Percentiles rank a stretch among this genome's conserved stretches.
These are phyloP conservation scores for Epicoccum sorghinum DNA, from an alignment of 2,329 filamentous ascomycete species.

Conservation along the genomic window DNA sequence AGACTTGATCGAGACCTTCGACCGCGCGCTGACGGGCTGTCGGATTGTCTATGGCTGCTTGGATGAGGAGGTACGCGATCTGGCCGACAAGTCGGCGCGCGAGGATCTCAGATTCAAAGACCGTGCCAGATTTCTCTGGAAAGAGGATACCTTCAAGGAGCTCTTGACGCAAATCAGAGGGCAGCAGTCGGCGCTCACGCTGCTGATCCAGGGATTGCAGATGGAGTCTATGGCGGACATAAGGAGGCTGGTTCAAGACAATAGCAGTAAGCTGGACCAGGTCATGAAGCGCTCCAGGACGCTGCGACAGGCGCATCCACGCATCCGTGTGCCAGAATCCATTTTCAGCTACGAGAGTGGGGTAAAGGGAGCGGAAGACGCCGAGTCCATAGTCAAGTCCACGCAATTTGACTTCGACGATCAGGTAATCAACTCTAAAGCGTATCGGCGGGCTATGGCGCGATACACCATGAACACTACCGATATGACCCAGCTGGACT, in stretches of 20 bases:
- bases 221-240: constrained; percentile 45
- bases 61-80: constrained; percentile 38
- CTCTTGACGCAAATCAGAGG: constrained; percentile 43
- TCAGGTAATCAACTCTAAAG: constrained; percentile 39
- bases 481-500: not conserved
- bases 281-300: constrained; percentile 35
- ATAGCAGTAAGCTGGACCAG: constrained; percentile 34
- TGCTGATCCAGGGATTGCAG: constrained; percentile 44
- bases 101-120: constrained; percentile 33
- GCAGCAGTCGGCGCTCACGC: constrained; percentile 39
- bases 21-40: constrained; percentile 41
- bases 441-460: constrained; percentile 40
- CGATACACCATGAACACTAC: constrained; percentile 15
- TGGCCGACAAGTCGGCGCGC: constrained; percentile 26
- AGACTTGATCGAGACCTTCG: constrained; percentile 40
- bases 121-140: constrained; percentile 37
- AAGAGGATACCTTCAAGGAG: constrained; percentile 44
- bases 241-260: constrained; percentile 36
- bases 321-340: constrained; percentile 36
- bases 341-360: constrained; percentile 22
- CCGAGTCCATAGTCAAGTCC: constrained; percentile 26
- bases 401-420: constrained; percentile 43
- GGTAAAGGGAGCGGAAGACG: constrained; percentile 15
- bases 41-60: constrained; percentile 42
- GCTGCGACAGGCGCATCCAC: constrained; percentile 35